Base-by-base conservation (phyloP, 2,329 filamentous ascomycete species). In the Xylaria hypoxylon region DNA sequence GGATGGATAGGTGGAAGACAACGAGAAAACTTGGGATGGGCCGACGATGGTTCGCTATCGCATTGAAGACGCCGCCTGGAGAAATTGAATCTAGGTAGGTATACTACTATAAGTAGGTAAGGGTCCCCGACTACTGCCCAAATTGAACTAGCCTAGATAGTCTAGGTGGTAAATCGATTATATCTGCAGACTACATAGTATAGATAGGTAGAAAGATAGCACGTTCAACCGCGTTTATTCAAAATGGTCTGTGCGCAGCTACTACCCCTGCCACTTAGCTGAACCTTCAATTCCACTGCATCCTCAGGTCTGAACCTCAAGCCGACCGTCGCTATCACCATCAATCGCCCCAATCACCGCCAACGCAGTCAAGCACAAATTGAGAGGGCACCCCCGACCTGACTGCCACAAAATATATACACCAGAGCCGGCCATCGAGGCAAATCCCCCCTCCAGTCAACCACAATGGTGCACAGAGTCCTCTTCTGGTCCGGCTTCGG, bases 401-500 rank as follows among this genome's bases (percentile, higher is more conserved):
- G 22, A 50, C 57, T 28, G 38, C 44, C 47, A 59, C 66, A 53
- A 67, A 62, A 6, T 7, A 2, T 50, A 67, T 38, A 45, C 58
- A 52, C 40, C 52, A 58, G 17, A 72, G 59, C 40, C 61, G 68
- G 70, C 71, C 65, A 69, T 63, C 50, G 67, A 72, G 72, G 68
- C 71, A 38, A 53, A 65, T 64, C 64, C 52, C 71, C 62, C 24
- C 71, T 72, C 71, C 55, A 64, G 66, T 69, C 73, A 38, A 60
- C 68, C 79, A 84, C 73, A 73, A 89, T 89, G 86, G 86, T 88
- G 70, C 81, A 83, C 81, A 85, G 87, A 78, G 85, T 94, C 79
- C 83, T 93, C 79, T 94, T 95, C 86, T 95, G 92, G 92, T 86
- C 87, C 82, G 92, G 92, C 85, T 97, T 97, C 88, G 95, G 95